A percentile compares a stretch with the other conserved stretches of the same genome.
phyloP scores from a whole-genome alignment of 2,329 filamentous ascomycete species.

The Epichloe sylvatica region DNA sequence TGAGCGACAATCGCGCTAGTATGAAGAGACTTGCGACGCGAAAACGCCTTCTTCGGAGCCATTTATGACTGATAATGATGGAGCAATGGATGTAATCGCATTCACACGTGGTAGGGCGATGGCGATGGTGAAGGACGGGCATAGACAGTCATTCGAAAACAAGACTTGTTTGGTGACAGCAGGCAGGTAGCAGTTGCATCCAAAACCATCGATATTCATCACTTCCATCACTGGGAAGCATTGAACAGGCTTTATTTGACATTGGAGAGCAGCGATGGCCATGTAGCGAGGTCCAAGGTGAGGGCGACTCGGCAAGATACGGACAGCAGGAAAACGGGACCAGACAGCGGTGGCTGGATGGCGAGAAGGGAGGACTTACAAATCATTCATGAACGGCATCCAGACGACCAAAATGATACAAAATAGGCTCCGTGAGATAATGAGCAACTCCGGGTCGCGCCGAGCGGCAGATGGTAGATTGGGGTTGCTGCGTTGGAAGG shows the following conservation, averaged over 20 bases:
- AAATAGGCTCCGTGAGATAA: constrained; percentile 6
- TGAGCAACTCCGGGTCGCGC: not conserved
- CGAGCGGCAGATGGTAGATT: constrained; percentile 7
- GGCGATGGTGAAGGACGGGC: constrained; percentile 30
- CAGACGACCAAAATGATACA: constrained; percentile 21
- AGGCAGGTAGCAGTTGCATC: constrained; percentile 16
- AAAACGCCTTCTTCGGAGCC: constrained; percentile 9
- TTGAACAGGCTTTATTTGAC: constrained; percentile 12
- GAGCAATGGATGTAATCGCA: constrained; percentile 28
- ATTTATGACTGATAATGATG: constrained; percentile 13
- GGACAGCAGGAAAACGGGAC: constrained; percentile 20
- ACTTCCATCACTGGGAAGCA: constrained; percentile 21
- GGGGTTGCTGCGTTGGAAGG: constrained; percentile 20
- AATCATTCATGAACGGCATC: constrained; percentile 33
- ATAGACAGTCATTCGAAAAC: constrained; percentile 30
- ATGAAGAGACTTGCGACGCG: constrained; percentile 17
- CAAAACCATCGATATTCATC: constrained; percentile 19
- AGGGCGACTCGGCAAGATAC: constrained; percentile 24
- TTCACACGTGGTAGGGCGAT: constrained; percentile 29
- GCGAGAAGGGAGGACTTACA: constrained; percentile 28
- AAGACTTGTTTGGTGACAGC: constrained; percentile 9
- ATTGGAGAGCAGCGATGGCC: constrained; percentile 20
- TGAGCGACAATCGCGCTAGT: constrained; percentile 10
- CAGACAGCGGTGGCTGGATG: not conserved
- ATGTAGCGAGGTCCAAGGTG: constrained; percentile 17